Percentiles rank a stretch among this genome's conserved stretches.
phyloP scores from a whole-genome alignment of 805 yeast species.

The Metschnikowia lochheadii region DNA sequence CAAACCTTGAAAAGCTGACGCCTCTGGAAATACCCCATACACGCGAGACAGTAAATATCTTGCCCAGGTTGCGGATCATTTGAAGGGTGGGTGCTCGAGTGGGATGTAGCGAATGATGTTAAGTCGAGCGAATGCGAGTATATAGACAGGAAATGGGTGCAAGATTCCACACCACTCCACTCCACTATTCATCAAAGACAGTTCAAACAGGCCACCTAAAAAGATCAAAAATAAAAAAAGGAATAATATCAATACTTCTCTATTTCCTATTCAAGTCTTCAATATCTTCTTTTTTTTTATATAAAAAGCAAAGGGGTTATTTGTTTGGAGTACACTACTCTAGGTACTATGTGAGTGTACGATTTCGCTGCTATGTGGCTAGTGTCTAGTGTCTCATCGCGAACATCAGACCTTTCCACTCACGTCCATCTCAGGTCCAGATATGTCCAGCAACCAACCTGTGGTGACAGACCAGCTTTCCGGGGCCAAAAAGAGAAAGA shows the following conservation, averaged over 20 bases:
- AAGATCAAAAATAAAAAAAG: neutral
- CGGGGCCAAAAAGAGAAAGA: conserved; percentile 14
- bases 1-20: neutral
- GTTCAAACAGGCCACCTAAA: neutral
- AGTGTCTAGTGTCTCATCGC: neutral
- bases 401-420: neutral
- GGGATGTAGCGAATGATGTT: neutral
- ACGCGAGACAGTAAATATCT: neutral
- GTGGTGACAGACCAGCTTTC: conserved; percentile 7
- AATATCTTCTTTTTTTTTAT: neutral
- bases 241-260: too few species aligned
- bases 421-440: neutral
- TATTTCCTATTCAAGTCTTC: too few species aligned
- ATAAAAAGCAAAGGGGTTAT: neutral
- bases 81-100: neutral
- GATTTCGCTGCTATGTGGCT: neutral
- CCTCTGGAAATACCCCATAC: neutral
- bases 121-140: neutral
- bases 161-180: neutral
- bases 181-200: neutral
- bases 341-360: neutral
- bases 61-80: neutral
- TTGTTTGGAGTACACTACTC: neutral
- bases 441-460: conserved; percentile 9
- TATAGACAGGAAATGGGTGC: neutral